Evolutionary conservation across 139 green algal species (phyloP), one percentile per base, ranked within the genome.

Genomic region (Marvania coccoides): DNA sequence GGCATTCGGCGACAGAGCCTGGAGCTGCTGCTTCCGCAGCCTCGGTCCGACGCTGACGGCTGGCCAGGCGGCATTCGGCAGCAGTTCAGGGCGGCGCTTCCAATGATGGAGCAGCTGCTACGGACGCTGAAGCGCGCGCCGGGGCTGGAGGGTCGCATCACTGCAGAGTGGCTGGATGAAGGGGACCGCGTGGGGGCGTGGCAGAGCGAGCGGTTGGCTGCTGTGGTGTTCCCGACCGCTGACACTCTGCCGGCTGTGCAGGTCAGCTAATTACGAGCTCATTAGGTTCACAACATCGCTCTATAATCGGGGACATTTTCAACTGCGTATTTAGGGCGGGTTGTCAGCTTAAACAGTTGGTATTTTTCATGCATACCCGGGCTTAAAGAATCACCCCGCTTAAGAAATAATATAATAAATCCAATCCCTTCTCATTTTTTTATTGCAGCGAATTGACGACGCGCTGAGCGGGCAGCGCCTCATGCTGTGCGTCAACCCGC

Each of bases 51-150:
- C 5, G 61, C 42, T 9, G 64, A 69, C 23, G 77, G 75, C 31
- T 85, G 84, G 85, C 87, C 89, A 0, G 89, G 89, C 29, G 89
- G 89, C 63, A 90, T 96, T 47, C 62, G 83, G 24, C 88, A 96
- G 80, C 87, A 95, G 74, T 94, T 94, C 48, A 71, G 71, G 47
- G 84, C 83, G 12, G 81, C 80, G 26, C 62, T 73, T 35, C 63
- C 82, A 10, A 65, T 91, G 58, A 76, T 95, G 2, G 88, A 95
- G 73, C 37, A 47, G 33, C 77, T 92, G n/a, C 74, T 96, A 38
- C 67, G 73, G 35, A 39, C 63, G 3, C 65, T 95, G 12, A 95
- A 95, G 66, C 37, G 76, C 67, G 23, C 60, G n/a, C 29, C 54
- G 2, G 73, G 47, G 12, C 56, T 84, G 28, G 30, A 58, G 72